A percentile compares a stretch with the other conserved stretches of the same genome.
phyloP scores from a whole-genome alignment of 192 early-diverging fungal species.

The Thamnidium elegans region DNA sequence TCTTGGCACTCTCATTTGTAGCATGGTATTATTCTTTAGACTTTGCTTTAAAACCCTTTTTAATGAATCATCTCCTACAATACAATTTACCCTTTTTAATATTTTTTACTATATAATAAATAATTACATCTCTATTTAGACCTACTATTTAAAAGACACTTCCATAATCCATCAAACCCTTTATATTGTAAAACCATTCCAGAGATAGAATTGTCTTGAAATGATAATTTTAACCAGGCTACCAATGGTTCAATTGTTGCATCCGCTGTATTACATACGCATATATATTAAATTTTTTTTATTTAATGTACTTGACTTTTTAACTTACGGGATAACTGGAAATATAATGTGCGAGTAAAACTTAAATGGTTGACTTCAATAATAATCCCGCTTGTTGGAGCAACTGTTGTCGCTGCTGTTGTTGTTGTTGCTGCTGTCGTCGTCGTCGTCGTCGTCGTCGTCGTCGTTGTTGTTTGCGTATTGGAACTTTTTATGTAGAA shows the following conservation, averaged over 20 bases:
- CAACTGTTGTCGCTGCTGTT: neutral
- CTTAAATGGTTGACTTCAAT: constrained; percentile 33
- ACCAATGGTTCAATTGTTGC: constrained; percentile 40
- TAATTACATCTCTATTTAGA: neutral
- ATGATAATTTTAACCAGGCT: constrained; percentile 36
- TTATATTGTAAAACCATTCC: constrained; percentile 43
- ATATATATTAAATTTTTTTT: constrained; percentile 3
- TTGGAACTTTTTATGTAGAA: neutral
- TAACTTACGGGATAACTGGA: constrained; percentile 34
- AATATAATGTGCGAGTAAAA: constrained; percentile 31
- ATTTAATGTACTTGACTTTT: too few relatives aligned
- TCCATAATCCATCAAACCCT: constrained; percentile 39
- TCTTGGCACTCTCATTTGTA: constrained; percentile 37
- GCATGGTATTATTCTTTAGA: constrained; percentile 28
- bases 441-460: constrained; percentile 17
- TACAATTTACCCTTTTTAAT: neutral
- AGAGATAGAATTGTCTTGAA: constrained; percentile 34
- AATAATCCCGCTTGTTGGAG: constrained; percentile 22
- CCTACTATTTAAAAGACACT: constrained; percentile 40
- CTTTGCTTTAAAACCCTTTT: constrained; percentile 35
- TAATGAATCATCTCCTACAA: constrained; percentile 38
- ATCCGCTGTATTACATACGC: constrained; percentile 18
- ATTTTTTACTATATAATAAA: neutral
- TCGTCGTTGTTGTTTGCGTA: constrained; percentile 8
- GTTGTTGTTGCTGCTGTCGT: constrained; percentile 14